These are phyloP conservation scores for Stephania japonica DNA, from an alignment of 164 flowering plant species.

Conservation along the genomic window DNA sequence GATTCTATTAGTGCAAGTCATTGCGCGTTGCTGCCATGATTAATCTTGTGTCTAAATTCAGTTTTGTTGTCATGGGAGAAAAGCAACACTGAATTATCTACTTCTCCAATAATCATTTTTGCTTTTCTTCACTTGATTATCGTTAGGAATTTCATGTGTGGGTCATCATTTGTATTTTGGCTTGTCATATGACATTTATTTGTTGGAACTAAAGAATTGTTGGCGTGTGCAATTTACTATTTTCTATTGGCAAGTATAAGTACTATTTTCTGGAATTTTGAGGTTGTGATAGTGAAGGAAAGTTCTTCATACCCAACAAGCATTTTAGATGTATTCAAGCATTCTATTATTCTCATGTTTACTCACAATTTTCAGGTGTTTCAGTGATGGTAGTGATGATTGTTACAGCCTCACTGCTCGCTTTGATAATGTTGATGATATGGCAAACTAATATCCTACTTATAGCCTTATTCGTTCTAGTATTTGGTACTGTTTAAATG, in stretches of 20 bases:
- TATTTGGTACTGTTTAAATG: conserved; percentile 18
- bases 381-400: conserved; percentile 23
- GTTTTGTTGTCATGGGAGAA: too few species aligned
- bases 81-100: too few species aligned
- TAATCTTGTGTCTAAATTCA: too few species aligned
- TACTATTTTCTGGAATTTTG: neutral
- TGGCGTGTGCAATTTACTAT: conserved; percentile 30
- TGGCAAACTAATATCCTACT: conserved; percentile 20
- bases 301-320: neutral
- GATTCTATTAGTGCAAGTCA: too few species aligned
- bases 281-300: neutral
- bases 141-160: neutral
- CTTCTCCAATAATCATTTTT: too few species aligned
- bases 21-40: too few species aligned
- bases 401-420: conserved; percentile 19
- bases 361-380: conserved; percentile 16
- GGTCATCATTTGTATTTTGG: neutral
- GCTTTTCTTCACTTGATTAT: too few species aligned
- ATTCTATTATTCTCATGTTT: too few species aligned
- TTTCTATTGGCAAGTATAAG: conserved; percentile 65
- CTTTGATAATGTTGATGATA: conserved; percentile 21
- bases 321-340: too few species aligned
- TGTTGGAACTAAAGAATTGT: neutral
- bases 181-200: neutral
- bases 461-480: conserved; percentile 5